Evolutionary conservation across 768 basidiomycete species (phyloP).

Genomic region (Rhodosporidiobolus odoratus): DNA sequence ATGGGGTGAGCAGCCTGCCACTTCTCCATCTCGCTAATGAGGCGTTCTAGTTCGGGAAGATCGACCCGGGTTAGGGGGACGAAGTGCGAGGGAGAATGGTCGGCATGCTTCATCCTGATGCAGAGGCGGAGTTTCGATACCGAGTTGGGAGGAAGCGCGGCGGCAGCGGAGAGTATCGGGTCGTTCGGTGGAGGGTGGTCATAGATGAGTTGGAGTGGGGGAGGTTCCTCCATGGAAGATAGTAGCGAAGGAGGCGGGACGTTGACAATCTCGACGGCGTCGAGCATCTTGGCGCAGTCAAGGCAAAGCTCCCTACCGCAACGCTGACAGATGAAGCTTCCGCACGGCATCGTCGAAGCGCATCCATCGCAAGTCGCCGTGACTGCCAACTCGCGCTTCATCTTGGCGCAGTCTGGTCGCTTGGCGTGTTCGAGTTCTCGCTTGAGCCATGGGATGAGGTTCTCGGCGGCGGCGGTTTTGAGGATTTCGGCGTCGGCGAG

Average conservation of each 20-base stretch:
- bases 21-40: constrained; percentile 65
- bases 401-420: not conserved
- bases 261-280: constrained; percentile 54
- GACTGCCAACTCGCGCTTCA: constrained; percentile 1
- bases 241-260: too few species aligned
- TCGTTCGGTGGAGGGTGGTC: constrained; percentile 44
- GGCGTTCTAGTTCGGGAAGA: constrained; percentile 58
- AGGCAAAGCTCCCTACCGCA: constrained; percentile 87
- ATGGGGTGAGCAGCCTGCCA: constrained; percentile 48
- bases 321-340: constrained; percentile 1
- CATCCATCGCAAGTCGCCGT: constrained; percentile 28
- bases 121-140: constrained; percentile 16
- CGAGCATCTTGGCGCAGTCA: constrained; percentile 65
- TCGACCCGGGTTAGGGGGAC: constrained; percentile 75
- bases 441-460: not conserved
- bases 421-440: constrained; percentile 22
- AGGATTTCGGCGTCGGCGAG: not conserved
- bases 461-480: not conserved
- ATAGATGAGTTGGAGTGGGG: too few species aligned
- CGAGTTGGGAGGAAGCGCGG: not conserved
- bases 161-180: not conserved
- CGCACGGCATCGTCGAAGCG: constrained; percentile 4
- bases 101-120: not conserved
- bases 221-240: too few species aligned
- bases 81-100: constrained; percentile 61